Evolutionary conservation across 257 asterid genomes (phyloP).

Genomic region (Rauvolfia tetraphylla): DNA sequence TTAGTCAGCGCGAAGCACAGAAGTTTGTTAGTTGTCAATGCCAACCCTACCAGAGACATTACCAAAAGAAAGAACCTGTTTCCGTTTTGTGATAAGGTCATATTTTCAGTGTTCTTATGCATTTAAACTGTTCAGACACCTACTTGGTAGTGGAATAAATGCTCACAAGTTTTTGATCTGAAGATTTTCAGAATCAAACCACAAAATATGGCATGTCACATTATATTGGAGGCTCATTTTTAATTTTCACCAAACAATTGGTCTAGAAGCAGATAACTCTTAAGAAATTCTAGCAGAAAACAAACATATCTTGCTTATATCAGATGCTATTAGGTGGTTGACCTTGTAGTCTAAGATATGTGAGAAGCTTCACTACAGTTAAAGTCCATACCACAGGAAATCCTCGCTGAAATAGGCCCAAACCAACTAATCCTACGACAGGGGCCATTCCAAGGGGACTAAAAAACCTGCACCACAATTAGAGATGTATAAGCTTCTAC

Average conservation of each 20-base stretch:
- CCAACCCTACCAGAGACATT: not conserved
- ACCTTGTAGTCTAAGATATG: not conserved
- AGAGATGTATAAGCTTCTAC: not conserved
- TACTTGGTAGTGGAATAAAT: not conserved
- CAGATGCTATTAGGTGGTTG: not conserved
- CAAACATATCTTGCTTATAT: not conserved
- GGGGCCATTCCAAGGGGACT: slow-evolving; percentile 99
- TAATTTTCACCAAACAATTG: not conserved
- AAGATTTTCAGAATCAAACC: not conserved
- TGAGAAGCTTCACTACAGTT: not conserved
- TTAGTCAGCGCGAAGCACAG: not conserved
- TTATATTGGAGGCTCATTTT: not conserved
- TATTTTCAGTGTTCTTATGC: not conserved
- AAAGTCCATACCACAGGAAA: slow-evolving; percentile 65
- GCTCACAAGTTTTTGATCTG: not conserved
- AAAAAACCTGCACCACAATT: slow-evolving; percentile 56
- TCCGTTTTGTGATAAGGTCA: not conserved
- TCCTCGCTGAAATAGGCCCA: slow-evolving; percentile 94
- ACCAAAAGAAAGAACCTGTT: not conserved
- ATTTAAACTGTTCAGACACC: not conserved
- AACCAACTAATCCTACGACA: slow-evolving; percentile 89
- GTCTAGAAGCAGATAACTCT: not conserved
- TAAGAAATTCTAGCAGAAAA: not conserved
- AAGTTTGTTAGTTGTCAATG: not conserved
- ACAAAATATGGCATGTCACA: not conserved